Percentiles rank a stretch among this genome's conserved stretches.
Evolutionary conservation across 2,329 filamentous ascomycete genomes (phyloP).

Genomic region (Penicillium sp.): DNA sequence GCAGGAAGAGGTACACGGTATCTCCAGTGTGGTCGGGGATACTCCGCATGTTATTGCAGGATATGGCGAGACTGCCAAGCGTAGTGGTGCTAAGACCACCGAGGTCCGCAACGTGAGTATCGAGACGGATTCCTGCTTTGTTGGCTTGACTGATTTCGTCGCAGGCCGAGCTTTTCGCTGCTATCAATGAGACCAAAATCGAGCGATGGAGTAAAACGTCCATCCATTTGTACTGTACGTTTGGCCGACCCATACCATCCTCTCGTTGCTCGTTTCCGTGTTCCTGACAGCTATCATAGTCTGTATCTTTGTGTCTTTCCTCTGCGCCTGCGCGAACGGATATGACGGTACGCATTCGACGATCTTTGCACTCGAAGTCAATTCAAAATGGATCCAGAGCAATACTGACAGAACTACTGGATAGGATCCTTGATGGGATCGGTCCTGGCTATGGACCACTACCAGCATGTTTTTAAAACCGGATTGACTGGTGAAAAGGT

Average conservation of each 20-base stretch:
- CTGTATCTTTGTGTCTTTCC: constrained; percentile 45
- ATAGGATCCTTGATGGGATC: constrained; percentile 34
- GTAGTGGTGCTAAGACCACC: constrained; percentile 40
- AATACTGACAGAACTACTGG: neutral
- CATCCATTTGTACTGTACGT: constrained; percentile 34
- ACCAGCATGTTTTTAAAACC: constrained; percentile 43
- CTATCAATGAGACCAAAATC: constrained; percentile 50
- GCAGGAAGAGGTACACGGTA: constrained; percentile 20
- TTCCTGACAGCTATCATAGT: constrained; percentile 27
- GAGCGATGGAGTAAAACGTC: constrained; percentile 30
- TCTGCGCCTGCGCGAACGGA: constrained; percentile 35
- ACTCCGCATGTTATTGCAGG: constrained; percentile 15
- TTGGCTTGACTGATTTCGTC: neutral
- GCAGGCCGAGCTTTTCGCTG: constrained; percentile 53
- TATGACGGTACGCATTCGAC: constrained; percentile 25
- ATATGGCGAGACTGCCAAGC: constrained; percentile 24
- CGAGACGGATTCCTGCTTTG: neutral
- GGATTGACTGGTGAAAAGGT: constrained; percentile 42
- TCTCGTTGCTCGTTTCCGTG: neutral
- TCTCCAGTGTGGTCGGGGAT: constrained; percentile 18
- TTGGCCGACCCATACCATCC: neutral
- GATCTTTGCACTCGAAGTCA: neutral
- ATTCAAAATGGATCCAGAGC: neutral
- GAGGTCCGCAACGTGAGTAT: constrained; percentile 43
- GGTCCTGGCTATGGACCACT: constrained; percentile 31